These are phyloP conservation scores for Phaeosphaeriaceae sp. DNA, from an alignment of 2,329 filamentous ascomycete genomes.

Conservation along the genomic window DNA sequence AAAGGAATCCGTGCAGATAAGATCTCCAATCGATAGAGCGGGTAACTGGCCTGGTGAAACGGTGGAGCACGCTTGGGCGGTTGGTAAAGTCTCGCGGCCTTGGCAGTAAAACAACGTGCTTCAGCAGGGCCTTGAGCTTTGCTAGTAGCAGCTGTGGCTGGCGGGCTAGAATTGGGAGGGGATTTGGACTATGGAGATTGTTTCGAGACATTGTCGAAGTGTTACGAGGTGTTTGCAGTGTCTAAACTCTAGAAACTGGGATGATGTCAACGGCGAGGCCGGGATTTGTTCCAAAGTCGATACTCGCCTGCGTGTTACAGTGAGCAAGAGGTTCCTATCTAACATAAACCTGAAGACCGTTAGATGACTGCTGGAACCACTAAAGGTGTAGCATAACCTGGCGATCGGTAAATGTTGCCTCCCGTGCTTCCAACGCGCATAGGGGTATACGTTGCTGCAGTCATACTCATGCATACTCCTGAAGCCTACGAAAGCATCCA, in stretches of 20 bases:
- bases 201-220: background rate
- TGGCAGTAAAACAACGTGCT: slow-evolving; percentile 23
- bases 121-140: slow-evolving; percentile 19
- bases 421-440: no score
- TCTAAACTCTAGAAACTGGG: background rate
- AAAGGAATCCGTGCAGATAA: slow-evolving; percentile 20
- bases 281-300: background rate
- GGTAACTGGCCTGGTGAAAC: slow-evolving; percentile 24
- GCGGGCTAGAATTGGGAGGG: slow-evolving; percentile 12
- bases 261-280: background rate
- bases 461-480: no score
- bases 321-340: no score
- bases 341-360: no score
- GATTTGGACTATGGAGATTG: slow-evolving; percentile 1
- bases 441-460: no score
- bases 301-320: background rate
- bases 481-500: no score
- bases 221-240: no score
- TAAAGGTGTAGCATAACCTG: no score
- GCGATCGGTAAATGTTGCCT: no score
- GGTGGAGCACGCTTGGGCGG: slow-evolving; percentile 17
- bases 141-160: slow-evolving; percentile 13
- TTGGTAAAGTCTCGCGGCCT: slow-evolving; percentile 6
- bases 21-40: slow-evolving; percentile 24
- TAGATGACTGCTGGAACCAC: background rate